Conservation (phyloP, 805 yeast species). For the Yarrowia osloensis region DNA sequence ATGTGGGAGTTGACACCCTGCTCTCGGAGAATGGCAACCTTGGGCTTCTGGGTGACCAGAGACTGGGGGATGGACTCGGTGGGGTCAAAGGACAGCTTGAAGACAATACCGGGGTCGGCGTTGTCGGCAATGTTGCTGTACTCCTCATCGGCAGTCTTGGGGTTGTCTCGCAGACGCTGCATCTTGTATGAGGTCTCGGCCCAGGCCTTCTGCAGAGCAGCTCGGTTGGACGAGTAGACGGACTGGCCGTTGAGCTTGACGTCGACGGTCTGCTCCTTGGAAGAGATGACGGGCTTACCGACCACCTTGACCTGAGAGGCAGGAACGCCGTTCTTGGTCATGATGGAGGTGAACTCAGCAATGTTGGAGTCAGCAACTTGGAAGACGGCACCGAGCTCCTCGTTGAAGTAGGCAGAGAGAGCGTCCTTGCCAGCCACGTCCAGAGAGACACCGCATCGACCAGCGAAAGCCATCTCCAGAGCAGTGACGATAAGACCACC, state of each 20-base stretch:
- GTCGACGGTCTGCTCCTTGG: conserved; percentile 53
- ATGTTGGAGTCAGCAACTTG: conserved; percentile 62
- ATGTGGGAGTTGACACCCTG: conserved; percentile 98
- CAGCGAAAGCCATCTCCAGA: conserved; percentile 96
- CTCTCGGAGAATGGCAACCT: conserved; percentile 94
- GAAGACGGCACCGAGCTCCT: conserved; percentile 96
- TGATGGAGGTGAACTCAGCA: conserved; percentile 55
- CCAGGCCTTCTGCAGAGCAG: conserved; percentile 80
- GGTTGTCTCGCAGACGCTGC: conserved; percentile 93
- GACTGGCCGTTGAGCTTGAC: conserved; percentile 51
- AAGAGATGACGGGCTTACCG: conserved; percentile 55
- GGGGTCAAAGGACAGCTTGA: conserved; percentile 69
- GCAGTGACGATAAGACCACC: conserved; percentile 90
- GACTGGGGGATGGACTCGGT: conserved; percentile 44
- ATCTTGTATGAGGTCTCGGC: conserved; percentile 82
- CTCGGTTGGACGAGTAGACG: conserved; percentile 60
- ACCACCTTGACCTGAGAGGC: conserved; percentile 57
- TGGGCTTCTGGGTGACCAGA: conserved; percentile 55
- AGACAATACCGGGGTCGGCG: conserved; percentile 85
- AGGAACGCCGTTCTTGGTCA: conserved; percentile 61
- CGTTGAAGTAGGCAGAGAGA: conserved; percentile 72
- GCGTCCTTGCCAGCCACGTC: conserved; percentile 45
- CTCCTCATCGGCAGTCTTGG: conserved; percentile 86
- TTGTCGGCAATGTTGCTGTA: conserved; percentile 72
- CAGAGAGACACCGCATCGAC: conserved; percentile 78